Conservation (phyloP, 2,329 filamentous ascomycete genomes). For the Cercospora beticola region DNA sequence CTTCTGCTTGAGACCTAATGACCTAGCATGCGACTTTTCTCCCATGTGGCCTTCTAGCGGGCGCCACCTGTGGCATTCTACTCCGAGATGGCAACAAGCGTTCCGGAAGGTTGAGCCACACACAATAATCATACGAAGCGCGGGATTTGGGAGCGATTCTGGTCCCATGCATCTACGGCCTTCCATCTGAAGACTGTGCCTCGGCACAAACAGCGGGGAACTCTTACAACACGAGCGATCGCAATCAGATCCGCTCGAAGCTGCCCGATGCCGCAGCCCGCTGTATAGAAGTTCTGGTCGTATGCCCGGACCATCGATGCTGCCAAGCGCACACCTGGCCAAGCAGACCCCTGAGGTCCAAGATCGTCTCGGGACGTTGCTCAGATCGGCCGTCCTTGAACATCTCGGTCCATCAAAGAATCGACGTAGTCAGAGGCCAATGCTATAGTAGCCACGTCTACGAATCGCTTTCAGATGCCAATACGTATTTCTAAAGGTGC, state of each 20-base stretch:
- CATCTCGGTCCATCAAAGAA: neutral
- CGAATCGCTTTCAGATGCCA: neutral
- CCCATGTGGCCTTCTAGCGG: neutral
- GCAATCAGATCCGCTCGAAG: neutral
- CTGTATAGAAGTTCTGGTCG: neutral
- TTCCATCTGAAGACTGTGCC: neutral
- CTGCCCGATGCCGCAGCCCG: neutral
- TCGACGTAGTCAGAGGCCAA: neutral
- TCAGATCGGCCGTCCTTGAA: neutral
- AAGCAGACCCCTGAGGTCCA: neutral
- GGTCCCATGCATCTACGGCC: neutral
- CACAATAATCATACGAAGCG: too few species aligned
- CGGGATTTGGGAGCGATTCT: too few species aligned
- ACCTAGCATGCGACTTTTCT: neutral
- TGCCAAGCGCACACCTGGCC: neutral
- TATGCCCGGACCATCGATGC: neutral
- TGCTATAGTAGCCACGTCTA: neutral
- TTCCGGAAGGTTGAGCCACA: neutral
- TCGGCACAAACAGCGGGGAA: neutral
- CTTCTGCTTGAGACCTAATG: constrained; percentile 1
- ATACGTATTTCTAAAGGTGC: neutral
- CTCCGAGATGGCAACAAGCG: neutral
- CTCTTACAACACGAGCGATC: neutral
- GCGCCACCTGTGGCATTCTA: neutral
- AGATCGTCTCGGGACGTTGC: neutral